Evolutionary conservation across 106 monocot genomes (phyloP), one percentile per base, ranked within the genome.

Genomic region (Phalaenopsis equestris): DNA sequence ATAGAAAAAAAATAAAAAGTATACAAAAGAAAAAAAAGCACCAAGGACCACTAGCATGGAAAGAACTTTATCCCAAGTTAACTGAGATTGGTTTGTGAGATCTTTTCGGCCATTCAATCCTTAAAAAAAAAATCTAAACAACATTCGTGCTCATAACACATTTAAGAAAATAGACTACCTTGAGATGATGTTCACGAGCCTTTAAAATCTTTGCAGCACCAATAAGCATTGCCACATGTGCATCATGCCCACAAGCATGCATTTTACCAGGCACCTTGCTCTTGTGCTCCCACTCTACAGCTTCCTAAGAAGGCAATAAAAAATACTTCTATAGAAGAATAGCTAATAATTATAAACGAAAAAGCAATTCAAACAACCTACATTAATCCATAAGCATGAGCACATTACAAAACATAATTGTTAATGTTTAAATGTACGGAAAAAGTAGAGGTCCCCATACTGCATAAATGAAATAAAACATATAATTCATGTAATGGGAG

Each of bases 241-340:
- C 92, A 78, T 93, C 92, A 73, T 90, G 92, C 2, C 92, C 92
- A 78, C 92, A 93, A 45, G 92, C 92, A 79, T 93, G 92, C 92
- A 93, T 90, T 81, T 86, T 90, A 4, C 92, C 92, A 10, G 82
- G 76, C 46, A 80, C 57, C 83, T 88, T 88, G 77, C 92, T 91
- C 68, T 91, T 91, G 79, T 87, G 65, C 75, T 89, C 78, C 91
- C 91, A 91, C 41, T 91, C 85, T 11, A 93, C 90, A 21, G 77
- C 79, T 83, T 90, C 90, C 90, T 93, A 72, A 18, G 2, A 70
- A 58, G 56, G 14, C 70, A 70, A 39, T 70, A 39, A 70, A 70
- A 39, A 37, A 38, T 18, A 67, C 21, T 21, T 24, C 19, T 23
- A 24, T 52, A 52, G 2, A 14, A 52, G 52, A 52, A 52, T 12